Percentiles rank a stretch among this genome's conserved stretches.
These are phyloP conservation scores for Russula sp. DNA, from an alignment of 768 basidiomycete genomes.

Conservation along the genomic window DNA sequence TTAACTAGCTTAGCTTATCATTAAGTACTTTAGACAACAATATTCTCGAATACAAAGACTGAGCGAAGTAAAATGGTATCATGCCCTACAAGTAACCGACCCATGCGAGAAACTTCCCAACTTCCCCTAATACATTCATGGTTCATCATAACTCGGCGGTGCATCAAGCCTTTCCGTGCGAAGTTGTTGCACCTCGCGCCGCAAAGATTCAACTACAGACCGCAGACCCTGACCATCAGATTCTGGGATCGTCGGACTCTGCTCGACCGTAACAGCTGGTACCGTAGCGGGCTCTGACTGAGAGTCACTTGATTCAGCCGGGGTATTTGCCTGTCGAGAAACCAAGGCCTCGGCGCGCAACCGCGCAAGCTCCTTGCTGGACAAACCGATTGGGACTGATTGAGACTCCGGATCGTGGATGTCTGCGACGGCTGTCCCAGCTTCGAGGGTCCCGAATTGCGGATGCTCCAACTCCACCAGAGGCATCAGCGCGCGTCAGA, in stretches of 20 bases:
- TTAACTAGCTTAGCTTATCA: too few relatives aligned
- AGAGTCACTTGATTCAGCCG: neutral
- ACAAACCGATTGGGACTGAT: neutral
- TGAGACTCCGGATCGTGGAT: too few relatives aligned
- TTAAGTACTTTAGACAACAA: too few relatives aligned
- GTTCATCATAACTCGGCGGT: conserved; percentile 24
- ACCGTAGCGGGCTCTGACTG: neutral
- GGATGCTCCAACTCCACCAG: too few relatives aligned
- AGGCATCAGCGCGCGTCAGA: too few relatives aligned
- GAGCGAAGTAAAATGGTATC: too few relatives aligned
- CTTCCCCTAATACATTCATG: too few relatives aligned
- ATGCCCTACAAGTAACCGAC: too few relatives aligned
- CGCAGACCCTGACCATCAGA: neutral
- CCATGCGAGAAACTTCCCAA: too few relatives aligned
- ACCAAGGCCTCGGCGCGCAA: neutral
- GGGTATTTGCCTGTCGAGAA: neutral
- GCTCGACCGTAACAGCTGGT: neutral
- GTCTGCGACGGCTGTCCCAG: too few relatives aligned
- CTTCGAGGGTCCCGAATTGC: too few relatives aligned
- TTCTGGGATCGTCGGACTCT: neutral
- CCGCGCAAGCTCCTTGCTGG: conserved; percentile 7
- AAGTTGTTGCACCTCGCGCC: conserved; percentile 24
- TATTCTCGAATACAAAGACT: too few relatives aligned
- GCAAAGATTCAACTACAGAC: conserved; percentile 26
- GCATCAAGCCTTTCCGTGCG: conserved; percentile 23